Base-by-base conservation (phyloP, 495 filamentous ascomycete species). In the Hamigera avellanea region DNA sequence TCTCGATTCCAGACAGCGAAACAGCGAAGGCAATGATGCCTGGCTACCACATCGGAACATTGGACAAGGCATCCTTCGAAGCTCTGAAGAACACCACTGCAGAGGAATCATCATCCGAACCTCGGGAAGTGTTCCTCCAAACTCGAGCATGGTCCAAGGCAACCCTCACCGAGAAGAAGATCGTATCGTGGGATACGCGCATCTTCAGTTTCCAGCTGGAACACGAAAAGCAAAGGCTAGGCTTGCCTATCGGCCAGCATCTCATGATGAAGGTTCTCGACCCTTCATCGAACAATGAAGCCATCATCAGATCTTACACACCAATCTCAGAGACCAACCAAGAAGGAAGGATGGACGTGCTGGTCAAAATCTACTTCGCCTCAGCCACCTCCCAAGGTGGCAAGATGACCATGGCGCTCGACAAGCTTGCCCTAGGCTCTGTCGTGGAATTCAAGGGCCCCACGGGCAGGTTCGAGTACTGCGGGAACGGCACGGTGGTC, bases 21-120 rank as follows among this genome's bases (percentile, higher is more conserved):
- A 94, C 83, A 14, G 89, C 89, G 26, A 95, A 93, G 61, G 69
- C 63, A 18, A 93, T 96, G 88, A 89, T 96, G 78, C 72, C 73
- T 18, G 63, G 69, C 37, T 93, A 95, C 49, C 89, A 96, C 55
- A 77, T 96, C 45, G 89, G 89, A 39, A 75, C 76, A 18, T 69
- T 91, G 25, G 69, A 78, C 46, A 65, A 76, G 41, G 62, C 61
- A 12, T 73, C 81, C 19, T 59, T 67, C 2, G 48, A 61, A 35
- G 54, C 62, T 0, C 65, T 93, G 16, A 64, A 61, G 0, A 44
- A 45, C 23, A 41, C 43, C 14, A 33, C 47, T 13, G 36, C 43
- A 9, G 43, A 60, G 16, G 30, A 40, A 0, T 35, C 35, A 16
- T 44, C 51, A 8, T 47, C 47, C 26, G 59, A 61, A 36, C 62